Base-by-base conservation (phyloP, 73 alveolate genomes). In the Paramecium caudatum region DNA sequence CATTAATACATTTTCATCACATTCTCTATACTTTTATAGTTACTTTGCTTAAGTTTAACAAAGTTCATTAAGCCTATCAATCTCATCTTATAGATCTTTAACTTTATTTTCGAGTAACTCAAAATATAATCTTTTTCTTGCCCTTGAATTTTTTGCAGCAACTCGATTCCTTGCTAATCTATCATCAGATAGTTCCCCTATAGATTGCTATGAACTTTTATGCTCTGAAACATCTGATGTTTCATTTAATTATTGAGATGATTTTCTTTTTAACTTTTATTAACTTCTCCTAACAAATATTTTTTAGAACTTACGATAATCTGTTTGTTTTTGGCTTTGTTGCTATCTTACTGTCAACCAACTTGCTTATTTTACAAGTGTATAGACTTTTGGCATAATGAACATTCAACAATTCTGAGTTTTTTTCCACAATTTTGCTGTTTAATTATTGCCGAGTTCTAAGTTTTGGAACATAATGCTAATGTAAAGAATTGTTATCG, bases 81-180 rank as follows among this genome's bases (percentile, higher is more conserved):
- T 55, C n/a, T 55, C 80, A 23, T 55, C 80, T 21, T 55, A 10
- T 9, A 55, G 30, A 23, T 55, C 80, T 21, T 55, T 55, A 0
- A 55, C 80, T 21, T 55, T 55, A 1, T 10, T 55, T 23, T 55
- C 80, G 12, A 55, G 30, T 10, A 55, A 27, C 80, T 55, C 80
- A 55, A 55, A 55, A 55, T 55, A 55, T 3, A 55, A 6, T 5
- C 80, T 55, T 10, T 55, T 55, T 55, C 80, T 55, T 55, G 80
- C 80, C 30, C 80, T 55, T 55, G 80, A 55, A 55, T 55, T 55
- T 55, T 43, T 5, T 27, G 80, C 80, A 6, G 80, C 80, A 19
- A 55, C 80, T 55, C 80, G 23, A 55, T 55, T 55, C 30, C 16
- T 55, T 4, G 80, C 80, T 55, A 55, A 55, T 55, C 23, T 55